Percentiles rank a stretch among this genome's conserved stretches.
Evolutionary conservation across 2,329 filamentous ascomycete genomes (phyloP).

Genomic region (Aspergillus sp.): DNA sequence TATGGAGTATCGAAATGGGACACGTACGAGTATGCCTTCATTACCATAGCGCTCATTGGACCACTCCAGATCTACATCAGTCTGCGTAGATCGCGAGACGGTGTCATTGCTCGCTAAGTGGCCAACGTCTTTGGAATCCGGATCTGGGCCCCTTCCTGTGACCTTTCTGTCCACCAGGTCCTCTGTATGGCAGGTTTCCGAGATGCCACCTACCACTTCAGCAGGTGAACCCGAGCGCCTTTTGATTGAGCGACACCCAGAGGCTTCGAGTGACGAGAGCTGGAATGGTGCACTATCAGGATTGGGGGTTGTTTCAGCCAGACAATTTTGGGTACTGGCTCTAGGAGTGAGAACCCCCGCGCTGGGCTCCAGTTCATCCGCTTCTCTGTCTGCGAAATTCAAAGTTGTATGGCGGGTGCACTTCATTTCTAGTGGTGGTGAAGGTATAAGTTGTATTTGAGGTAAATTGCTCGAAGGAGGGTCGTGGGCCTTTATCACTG

Average conservation of each 20-base stretch:
- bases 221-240: neutral
- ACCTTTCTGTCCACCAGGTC: neutral
- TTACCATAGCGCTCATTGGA: neutral
- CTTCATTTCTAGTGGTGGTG: neutral
- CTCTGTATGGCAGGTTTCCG: neutral
- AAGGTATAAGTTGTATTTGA: neutral
- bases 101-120: neutral
- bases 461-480: neutral
- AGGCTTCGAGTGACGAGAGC: neutral
- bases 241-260: neutral
- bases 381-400: neutral
- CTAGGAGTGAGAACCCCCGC: neutral
- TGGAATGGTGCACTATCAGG: neutral
- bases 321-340: neutral
- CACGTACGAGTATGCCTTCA: neutral
- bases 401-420: no score
- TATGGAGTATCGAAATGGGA: neutral
- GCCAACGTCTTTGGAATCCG: neutral
- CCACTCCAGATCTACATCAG: neutral
- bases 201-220: neutral
- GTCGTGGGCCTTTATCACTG: neutral
- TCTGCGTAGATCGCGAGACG: constrained; percentile 1
- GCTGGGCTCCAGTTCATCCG: no score
- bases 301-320: neutral
- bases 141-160: neutral